A percentile compares a stretch with the other conserved stretches of the same genome.
phyloP scores from a whole-genome alignment of 192 early-diverging fungal genomes.

The Coemansia sp. region DNA sequence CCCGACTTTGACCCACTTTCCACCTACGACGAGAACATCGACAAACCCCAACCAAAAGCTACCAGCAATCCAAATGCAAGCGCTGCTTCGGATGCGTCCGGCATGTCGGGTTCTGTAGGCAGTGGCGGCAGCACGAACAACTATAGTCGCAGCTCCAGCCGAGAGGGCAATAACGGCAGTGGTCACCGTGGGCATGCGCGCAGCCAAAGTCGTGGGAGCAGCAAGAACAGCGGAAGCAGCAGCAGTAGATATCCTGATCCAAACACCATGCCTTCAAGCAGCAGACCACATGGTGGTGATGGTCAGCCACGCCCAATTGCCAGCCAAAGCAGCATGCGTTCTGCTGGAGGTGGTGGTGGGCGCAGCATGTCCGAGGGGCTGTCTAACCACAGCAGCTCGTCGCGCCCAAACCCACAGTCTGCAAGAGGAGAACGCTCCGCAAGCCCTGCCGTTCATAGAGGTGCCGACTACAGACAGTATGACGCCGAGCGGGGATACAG shows the following conservation, averaged over 20 bases:
- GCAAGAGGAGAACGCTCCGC: slow-evolving; percentile 15
- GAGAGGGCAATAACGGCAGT: not conserved
- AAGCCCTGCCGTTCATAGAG: slow-evolving; percentile 15
- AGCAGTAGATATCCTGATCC: slow-evolving; percentile 17
- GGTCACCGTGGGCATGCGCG: slow-evolving; percentile 9
- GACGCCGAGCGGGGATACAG: slow-evolving; percentile 33
- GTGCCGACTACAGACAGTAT: slow-evolving; percentile 8
- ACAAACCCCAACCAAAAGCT: slow-evolving; percentile 23
- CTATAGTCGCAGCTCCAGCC: slow-evolving; percentile 7
- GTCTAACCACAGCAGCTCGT: slow-evolving; percentile 7
- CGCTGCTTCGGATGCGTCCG: slow-evolving; percentile 3
- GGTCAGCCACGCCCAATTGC: slow-evolving; percentile 13
- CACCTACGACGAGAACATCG: slow-evolving; percentile 29
- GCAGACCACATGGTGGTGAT: slow-evolving; percentile 20
- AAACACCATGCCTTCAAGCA: slow-evolving; percentile 12
- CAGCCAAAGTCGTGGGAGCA: slow-evolving; percentile 23
- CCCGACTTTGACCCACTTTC: slow-evolving; percentile 39
- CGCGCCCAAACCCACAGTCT: not conserved
- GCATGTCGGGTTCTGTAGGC: slow-evolving; percentile 2
- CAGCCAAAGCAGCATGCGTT: slow-evolving; percentile 22
- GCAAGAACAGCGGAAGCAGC: not conserved
- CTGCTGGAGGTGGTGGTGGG: not conserved
- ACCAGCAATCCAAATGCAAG: slow-evolving; percentile 11
- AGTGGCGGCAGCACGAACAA: slow-evolving; percentile 2
- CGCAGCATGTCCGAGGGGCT: slow-evolving; percentile 24